Evolutionary conservation across 2,329 filamentous ascomycete genomes (phyloP).

Genomic region (Alternaria consortialis): DNA sequence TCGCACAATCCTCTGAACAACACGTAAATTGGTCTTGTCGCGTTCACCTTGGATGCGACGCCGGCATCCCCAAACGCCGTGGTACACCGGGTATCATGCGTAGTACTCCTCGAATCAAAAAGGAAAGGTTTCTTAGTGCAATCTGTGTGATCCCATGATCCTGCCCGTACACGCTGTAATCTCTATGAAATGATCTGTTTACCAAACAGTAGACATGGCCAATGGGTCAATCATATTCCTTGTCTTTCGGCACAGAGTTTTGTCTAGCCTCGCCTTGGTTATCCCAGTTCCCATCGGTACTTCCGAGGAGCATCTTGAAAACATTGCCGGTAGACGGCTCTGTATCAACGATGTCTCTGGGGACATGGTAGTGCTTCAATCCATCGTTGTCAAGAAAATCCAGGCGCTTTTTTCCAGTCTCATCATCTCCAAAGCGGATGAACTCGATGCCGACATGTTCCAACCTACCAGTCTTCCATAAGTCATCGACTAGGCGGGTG

Average conservation of each 20-base stretch:
- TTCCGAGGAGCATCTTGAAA: slow-evolving; percentile 31
- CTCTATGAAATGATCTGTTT: no score
- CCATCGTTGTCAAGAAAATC: slow-evolving; percentile 18
- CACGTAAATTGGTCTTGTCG: neutral
- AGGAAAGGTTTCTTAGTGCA: no score
- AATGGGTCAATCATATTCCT: no score
- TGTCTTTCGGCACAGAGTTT: no score
- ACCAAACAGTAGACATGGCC: no score
- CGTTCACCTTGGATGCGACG: neutral
- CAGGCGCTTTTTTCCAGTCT: slow-evolving; percentile 18
- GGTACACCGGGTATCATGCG: neutral
- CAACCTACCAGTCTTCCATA: slow-evolving; percentile 8
- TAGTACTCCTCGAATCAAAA: neutral
- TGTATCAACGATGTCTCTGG: slow-evolving; percentile 27
- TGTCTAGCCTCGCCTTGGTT: no score
- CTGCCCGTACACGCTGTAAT: no score
- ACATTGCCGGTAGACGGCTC: slow-evolving; percentile 19
- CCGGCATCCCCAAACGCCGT: neutral
- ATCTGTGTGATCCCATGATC: no score
- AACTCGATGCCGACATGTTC: slow-evolving; percentile 29
- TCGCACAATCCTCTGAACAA: neutral
- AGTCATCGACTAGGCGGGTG: neutral
- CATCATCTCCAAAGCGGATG: slow-evolving; percentile 31
- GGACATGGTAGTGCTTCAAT: slow-evolving; percentile 1
- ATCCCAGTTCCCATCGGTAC: slow-evolving; percentile 18